These are phyloP conservation scores for Verbascum thapsus DNA, from an alignment of 257 asterid species.

Conservation along the genomic window DNA sequence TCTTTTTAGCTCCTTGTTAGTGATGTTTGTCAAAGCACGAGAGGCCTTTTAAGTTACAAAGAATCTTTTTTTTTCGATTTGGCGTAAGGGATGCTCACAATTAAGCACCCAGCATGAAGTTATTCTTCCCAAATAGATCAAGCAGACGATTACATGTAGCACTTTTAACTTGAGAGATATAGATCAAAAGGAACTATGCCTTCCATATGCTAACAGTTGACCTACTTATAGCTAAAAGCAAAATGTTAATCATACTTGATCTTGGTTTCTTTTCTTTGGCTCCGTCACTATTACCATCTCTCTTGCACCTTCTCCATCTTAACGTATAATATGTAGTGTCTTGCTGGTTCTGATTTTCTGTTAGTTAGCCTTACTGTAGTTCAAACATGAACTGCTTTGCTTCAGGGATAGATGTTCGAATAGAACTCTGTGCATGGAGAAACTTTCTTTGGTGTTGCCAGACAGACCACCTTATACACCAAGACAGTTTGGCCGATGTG, in stretches of 20 bases:
- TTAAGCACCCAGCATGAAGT: background rate
- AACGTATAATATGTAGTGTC: background rate
- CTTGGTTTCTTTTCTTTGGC: background rate
- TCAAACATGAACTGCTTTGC: slow-evolving; percentile 21
- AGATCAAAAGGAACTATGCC: slow-evolving; percentile 2
- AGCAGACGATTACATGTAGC: background rate
- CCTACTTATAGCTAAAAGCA: background rate
- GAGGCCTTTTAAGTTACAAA: background rate
- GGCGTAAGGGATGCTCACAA: background rate
- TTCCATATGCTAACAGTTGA: background rate
- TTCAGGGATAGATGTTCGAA: slow-evolving; percentile 79
- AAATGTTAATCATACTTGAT: background rate
- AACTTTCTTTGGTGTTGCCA: slow-evolving; percentile 89
- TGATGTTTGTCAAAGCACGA: background rate
- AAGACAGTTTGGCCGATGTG: slow-evolving; percentile 79
- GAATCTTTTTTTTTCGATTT: background rate
- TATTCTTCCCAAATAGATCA: background rate
- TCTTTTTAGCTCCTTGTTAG: background rate
- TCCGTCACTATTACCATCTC: background rate
- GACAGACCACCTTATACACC: slow-evolving; percentile 81
- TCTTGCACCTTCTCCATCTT: no score
- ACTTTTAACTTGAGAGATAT: background rate
- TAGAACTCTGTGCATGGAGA: slow-evolving; percentile 85
- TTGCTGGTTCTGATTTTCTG: slow-evolving; percentile 1
- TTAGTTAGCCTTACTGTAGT: background rate